These are phyloP conservation scores for Rosa hybrid DNA, from an alignment of 331 rosid genomes.

Conservation along the genomic window DNA sequence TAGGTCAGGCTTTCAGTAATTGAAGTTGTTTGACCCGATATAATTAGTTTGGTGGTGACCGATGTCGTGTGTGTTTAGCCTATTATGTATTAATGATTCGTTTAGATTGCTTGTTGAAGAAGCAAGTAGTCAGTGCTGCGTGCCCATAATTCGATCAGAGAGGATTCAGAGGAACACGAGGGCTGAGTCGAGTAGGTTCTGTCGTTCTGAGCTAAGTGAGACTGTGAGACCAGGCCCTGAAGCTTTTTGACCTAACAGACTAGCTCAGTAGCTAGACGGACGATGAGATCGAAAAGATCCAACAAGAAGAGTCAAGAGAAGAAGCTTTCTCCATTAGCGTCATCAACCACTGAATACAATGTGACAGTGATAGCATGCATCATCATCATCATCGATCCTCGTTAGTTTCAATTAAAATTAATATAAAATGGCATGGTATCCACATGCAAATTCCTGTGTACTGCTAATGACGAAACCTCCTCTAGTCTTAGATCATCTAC, in stretches of 20 bases:
- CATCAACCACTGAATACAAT: not conserved
- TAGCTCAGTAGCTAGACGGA: not conserved
- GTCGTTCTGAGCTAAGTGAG: not conserved
- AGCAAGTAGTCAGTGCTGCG: conserved; percentile 36
- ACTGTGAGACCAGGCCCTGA: not conserved
- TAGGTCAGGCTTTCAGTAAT: not conserved
- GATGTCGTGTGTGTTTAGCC: conserved; percentile 1
- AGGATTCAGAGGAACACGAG: not conserved
- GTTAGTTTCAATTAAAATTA: no score
- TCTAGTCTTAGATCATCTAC: not conserved
- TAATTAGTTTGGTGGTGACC: not conserved
- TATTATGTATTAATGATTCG: conserved; percentile 4
- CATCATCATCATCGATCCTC: not conserved
- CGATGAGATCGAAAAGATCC: not conserved
- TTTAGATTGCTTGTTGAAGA: conserved; percentile 41
- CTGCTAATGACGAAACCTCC: not conserved
- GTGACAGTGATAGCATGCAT: not conserved
- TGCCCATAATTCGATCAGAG: not conserved
- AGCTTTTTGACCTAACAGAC: not conserved
- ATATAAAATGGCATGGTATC: not conserved
- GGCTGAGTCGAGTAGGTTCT: not conserved
- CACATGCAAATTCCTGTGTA: not conserved
- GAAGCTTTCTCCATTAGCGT: not conserved
- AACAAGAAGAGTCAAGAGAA: not conserved
- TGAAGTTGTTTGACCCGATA: not conserved